Evolutionary conservation across 164 flowering plant species (phyloP).

Genomic region (Liquidambar formosana): DNA sequence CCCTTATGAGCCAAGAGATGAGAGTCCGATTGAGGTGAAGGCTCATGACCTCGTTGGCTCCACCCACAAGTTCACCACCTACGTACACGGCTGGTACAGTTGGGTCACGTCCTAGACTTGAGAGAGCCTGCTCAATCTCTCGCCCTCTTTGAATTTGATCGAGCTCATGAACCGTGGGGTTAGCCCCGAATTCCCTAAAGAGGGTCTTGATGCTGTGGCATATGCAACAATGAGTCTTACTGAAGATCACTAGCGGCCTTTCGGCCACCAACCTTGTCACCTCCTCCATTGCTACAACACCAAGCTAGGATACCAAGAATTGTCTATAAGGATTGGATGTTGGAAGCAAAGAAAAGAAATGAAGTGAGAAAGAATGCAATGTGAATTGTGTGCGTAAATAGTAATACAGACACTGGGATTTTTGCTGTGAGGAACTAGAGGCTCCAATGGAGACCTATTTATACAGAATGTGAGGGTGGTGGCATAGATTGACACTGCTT

Average conservation of each 20-base stretch:
- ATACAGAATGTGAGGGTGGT: background rate
- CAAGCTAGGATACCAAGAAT: too few relatives aligned
- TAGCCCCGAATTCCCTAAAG: conserved; percentile 46
- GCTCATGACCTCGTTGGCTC: conserved; percentile 52
- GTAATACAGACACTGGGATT: background rate
- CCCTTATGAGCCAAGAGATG: conserved; percentile 32
- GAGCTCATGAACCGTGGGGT: conserved; percentile 55
- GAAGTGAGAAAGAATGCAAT: background rate
- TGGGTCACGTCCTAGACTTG: conserved; percentile 37
- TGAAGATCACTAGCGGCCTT: conserved; percentile 62
- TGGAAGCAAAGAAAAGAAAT: too few relatives aligned
- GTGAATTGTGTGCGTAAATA: background rate
- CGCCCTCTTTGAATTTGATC: conserved; percentile 46
- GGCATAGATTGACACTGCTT: background rate
- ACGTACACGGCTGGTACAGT: conserved; percentile 53
- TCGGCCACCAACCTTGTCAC: conserved; percentile 43
- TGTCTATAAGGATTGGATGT: too few relatives aligned
- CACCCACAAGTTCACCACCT: conserved; percentile 51
- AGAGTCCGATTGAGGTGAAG: conserved; percentile 53
- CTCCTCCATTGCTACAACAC: conserved; percentile 25
- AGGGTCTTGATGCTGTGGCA: conserved; percentile 53
- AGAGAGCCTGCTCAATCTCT: conserved; percentile 52
- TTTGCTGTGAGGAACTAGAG: conserved; percentile 19
- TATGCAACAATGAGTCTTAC: conserved; percentile 64
- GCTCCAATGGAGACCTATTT: conserved; percentile 1